Base-by-base conservation (phyloP, 768 basidiomycete species). In the Rubroboletus pulcherrimus region DNA sequence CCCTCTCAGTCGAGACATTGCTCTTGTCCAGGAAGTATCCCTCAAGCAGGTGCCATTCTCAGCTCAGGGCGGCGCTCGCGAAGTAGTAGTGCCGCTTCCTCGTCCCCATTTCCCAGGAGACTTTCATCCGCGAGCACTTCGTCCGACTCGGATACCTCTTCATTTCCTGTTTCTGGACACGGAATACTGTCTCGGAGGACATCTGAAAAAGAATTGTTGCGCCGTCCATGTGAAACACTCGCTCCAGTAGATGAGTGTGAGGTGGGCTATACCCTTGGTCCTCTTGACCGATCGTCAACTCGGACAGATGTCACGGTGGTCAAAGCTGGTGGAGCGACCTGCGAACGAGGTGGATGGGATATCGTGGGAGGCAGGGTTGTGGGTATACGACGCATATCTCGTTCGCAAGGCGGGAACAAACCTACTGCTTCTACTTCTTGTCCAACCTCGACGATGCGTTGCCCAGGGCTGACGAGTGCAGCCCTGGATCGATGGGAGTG, bases 271-370 rank as follows among this genome's bases (percentile, higher is more conserved):
- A 39, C 68, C 5, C 57, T 75, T 26, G 63, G 76, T 61, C 72
- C 73, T 21, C 70, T 76, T 12, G 68, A 77, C 45, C 71, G 62
- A 30, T 57, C 71, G 9, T 77, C 64, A 41, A 59, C 66, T 43
- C 70, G 74, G 34, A 78, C 81, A 52, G 80, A 80, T 49, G 76
- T 85, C n/a, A 74, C 80, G 29, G 74, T 87, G 19, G 70, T 80
- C 40, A 75, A 77, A 43, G 74, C 79, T 17, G 78, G 76, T 7
- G 83, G 87, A 58, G 73, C 84, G 7, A 77, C 76, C 12, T 86
- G 82, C 61, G 89, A 93, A 55, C 80, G 91, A 49, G 91, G 92
- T 12, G 80, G 81, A 4, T 95, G 93, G 93, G 89, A 85, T 60
- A 69, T 87, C 21, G 68, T 76, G 39, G 76, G 72, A 24, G 76